Conservation (phyloP, 2,329 filamentous ascomycete genomes). For the Paraconiothyrium sp. region DNA sequence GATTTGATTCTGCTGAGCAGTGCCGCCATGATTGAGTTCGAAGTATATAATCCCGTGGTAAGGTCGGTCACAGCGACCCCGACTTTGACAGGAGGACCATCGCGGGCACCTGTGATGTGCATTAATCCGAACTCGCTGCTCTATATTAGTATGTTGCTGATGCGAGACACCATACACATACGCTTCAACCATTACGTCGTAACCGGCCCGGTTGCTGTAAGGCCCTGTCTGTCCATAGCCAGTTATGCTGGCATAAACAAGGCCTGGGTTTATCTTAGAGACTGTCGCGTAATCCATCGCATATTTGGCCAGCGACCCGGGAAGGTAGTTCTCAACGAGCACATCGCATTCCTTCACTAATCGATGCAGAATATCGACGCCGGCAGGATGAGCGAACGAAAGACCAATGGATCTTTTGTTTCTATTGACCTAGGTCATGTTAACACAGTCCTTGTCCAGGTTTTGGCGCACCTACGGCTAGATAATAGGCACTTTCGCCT, state of each 20-base stretch:
- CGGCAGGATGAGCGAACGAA: conserved; percentile 86
- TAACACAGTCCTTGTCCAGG: neutral
- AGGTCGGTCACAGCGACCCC: conserved; percentile 96
- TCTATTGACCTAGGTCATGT: conserved; percentile 77
- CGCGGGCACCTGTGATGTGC: conserved; percentile 93
- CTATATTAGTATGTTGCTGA: conserved; percentile 22
- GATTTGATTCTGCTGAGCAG: conserved; percentile 78
- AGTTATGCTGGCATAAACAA: conserved; percentile 96
- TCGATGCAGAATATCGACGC: conserved; percentile 86
- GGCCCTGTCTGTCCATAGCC: conserved; percentile 97
- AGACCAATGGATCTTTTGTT: conserved; percentile 96
- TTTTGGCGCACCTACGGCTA: conserved; percentile 70
- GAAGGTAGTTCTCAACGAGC: conserved; percentile 96
- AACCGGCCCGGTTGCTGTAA: conserved; percentile 85
- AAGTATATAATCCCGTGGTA: conserved; percentile 93
- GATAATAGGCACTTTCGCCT: conserved; percentile 94
- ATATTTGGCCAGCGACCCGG: conserved; percentile 89
- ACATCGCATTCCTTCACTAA: conserved; percentile 88
- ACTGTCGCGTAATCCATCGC: conserved; percentile 86
- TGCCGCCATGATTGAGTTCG: conserved; percentile 94
- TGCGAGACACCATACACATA: conserved; percentile 34
- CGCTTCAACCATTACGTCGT: conserved; percentile 99
- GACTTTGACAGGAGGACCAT: conserved; percentile 94
- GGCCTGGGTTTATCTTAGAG: conserved; percentile 78
- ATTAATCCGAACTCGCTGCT: conserved; percentile 86